Conservation (phyloP, 352 stramenopile genomes). For the Peronosclerospora sorghi region DNA sequence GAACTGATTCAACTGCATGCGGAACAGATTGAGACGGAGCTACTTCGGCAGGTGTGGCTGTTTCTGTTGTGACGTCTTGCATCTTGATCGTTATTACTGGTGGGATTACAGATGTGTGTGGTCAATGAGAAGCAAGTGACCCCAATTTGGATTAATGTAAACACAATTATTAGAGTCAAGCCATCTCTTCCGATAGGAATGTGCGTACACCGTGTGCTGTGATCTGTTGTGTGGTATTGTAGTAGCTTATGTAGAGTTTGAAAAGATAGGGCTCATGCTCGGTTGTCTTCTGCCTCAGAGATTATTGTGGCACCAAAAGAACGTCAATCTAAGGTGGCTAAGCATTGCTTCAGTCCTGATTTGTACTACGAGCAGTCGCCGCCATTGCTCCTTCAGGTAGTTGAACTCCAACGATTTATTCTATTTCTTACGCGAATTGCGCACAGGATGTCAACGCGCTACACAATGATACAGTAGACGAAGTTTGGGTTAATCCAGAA, state of each 20-base stretch:
- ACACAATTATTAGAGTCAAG: conserved; percentile 59
- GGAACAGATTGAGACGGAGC: conserved; percentile 65
- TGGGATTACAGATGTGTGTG: conserved; percentile 57
- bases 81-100: background rate
- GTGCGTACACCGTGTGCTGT: conserved; percentile 21
- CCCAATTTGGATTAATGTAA: conserved; percentile 74
- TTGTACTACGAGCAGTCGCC: conserved; percentile 54
- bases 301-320: conserved; percentile 72
- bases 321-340: conserved; percentile 18
- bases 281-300: conserved; percentile 56
- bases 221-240: background rate
- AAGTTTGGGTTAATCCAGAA: conserved; percentile 49
- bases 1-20: conserved; percentile 85
- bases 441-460: conserved; percentile 37
- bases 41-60: conserved; percentile 62
- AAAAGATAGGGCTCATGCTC: conserved; percentile 43
- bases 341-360: conserved; percentile 28
- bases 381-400: conserved; percentile 39
- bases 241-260: background rate
- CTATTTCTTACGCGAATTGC: background rate
- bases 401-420: no score
- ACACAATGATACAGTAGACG: no score
- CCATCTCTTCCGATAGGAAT: conserved; percentile 49
- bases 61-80: background rate
- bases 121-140: conserved; percentile 80